Evolutionary conservation across 2,329 filamentous ascomycete genomes (phyloP).

Genomic region (Colletotrichum sp.): DNA sequence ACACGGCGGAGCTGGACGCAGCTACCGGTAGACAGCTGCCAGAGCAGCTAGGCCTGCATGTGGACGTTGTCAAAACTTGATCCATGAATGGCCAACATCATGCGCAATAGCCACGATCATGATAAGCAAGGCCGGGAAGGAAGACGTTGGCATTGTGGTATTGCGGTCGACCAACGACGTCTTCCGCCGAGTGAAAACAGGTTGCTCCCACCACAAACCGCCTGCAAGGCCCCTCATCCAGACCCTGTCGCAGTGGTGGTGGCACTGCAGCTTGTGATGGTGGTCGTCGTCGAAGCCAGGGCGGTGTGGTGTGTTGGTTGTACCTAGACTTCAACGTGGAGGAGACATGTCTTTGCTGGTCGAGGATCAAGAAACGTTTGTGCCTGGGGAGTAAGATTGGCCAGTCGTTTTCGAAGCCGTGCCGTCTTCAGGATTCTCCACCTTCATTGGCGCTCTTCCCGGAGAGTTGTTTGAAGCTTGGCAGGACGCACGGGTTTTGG

Average conservation of each 20-base stretch:
- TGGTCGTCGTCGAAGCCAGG: background rate
- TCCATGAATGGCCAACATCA: background rate
- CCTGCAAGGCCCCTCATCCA: background rate
- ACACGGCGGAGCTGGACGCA: background rate
- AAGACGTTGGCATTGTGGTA: background rate
- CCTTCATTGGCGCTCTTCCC: background rate
- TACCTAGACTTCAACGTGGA: constrained; percentile 1
- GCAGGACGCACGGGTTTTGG: constrained; percentile 8
- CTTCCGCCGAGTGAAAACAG: background rate
- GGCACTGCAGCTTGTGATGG: background rate
- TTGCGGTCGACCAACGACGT: background rate
- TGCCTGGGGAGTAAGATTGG: background rate
- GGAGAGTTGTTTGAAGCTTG: constrained; percentile 10
- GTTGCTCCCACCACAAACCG: background rate
- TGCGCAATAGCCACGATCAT: background rate
- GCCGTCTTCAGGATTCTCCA: background rate
- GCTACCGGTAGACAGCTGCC: constrained; percentile 2
- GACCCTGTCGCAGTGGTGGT: background rate
- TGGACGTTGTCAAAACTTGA: background rate
- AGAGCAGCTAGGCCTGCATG: background rate
- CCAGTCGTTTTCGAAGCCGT: background rate
- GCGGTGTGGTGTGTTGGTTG: background rate
- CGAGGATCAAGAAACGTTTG: constrained; percentile 3
- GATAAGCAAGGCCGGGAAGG: background rate
- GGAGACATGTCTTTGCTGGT: constrained; percentile 9